Percentiles rank a stretch among this genome's conserved stretches.
Evolutionary conservation across 495 filamentous ascomycete genomes (phyloP).

Genomic region (Sphaerosporella brunnea): DNA sequence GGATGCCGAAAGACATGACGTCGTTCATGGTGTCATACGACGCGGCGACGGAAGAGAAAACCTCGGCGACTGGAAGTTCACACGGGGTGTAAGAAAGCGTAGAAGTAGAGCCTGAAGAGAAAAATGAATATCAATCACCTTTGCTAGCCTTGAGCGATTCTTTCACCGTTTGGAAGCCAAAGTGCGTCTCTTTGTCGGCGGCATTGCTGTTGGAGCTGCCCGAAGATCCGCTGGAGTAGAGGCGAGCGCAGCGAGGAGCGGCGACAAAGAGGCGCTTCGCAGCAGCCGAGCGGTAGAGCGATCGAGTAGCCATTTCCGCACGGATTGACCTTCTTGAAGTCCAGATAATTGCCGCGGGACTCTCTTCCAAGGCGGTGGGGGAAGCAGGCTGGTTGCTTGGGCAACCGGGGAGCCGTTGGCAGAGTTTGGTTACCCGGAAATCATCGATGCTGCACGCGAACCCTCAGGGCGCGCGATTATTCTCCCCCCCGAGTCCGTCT

Average conservation of each 20-base stretch:
- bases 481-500: no score
- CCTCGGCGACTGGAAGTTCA: constrained; percentile 53
- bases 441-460: no score
- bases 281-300: constrained; percentile 6
- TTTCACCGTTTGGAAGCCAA: constrained; percentile 78
- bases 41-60: constrained; percentile 89
- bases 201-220: constrained; percentile 10
- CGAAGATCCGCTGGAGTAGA: constrained; percentile 10
- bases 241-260: constrained; percentile 9
- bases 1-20: constrained; percentile 92
- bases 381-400: no score
- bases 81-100: neutral
- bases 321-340: no score
- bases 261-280: constrained; percentile 12
- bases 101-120: neutral
- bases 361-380: no score
- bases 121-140: constrained; percentile 40
- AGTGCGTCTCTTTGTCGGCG: constrained; percentile 58
- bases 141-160: constrained; percentile 62
- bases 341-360: no score
- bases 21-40: constrained; percentile 92
- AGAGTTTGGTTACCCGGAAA: no score
- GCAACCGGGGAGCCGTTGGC: no score
- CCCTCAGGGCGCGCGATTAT: no score
- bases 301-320: constrained; percentile 20